A percentile compares a stretch with the other conserved stretches of the same genome.
These are phyloP conservation scores for Cutaneotrichosporon cyanovorans DNA, from an alignment of 1,284 basidiomycete genomes.

Conservation along the genomic window DNA sequence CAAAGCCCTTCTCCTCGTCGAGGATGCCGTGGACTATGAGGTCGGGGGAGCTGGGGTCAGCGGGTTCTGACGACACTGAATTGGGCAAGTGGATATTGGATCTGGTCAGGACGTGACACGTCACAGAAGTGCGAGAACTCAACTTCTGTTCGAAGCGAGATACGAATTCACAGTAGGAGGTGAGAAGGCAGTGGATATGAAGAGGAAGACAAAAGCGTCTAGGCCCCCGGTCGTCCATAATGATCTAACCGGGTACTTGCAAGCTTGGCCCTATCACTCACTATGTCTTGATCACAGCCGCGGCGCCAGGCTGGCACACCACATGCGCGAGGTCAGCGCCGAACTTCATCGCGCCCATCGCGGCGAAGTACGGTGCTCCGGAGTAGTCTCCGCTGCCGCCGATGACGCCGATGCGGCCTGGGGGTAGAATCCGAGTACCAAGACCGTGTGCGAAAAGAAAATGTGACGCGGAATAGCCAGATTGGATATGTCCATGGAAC, in stretches of 20 bases:
- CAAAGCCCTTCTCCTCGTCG: conserved; percentile 28
- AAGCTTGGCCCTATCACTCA: conserved; percentile 11
- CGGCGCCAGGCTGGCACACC: conserved; percentile 86
- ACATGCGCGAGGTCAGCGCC: conserved; percentile 94
- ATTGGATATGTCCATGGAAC: no score
- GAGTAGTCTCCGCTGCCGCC: conserved; percentile 93
- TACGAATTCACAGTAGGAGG: no score
- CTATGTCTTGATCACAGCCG: conserved; percentile 89
- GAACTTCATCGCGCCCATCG: conserved; percentile 76
- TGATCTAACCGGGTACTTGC: no score
- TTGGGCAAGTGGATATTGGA: no score
- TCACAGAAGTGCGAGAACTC: no score
- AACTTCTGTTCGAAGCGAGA: no score
- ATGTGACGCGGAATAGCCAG: no score
- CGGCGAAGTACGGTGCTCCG: conserved; percentile 90
- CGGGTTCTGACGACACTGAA: no score
- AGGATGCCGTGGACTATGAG: conserved; percentile 92
- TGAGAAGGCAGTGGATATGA: not conserved
- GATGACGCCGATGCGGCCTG: conserved; percentile 80
- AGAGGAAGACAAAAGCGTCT: no score
- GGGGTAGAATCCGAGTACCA: not conserved
- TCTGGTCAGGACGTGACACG: no score
- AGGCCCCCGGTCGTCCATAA: no score
- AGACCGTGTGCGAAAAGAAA: no score
- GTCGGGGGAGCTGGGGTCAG: conserved; percentile 53